Base-by-base conservation (phyloP, 495 filamentous ascomycete species). In the Aspergillus homomorphus region DNA sequence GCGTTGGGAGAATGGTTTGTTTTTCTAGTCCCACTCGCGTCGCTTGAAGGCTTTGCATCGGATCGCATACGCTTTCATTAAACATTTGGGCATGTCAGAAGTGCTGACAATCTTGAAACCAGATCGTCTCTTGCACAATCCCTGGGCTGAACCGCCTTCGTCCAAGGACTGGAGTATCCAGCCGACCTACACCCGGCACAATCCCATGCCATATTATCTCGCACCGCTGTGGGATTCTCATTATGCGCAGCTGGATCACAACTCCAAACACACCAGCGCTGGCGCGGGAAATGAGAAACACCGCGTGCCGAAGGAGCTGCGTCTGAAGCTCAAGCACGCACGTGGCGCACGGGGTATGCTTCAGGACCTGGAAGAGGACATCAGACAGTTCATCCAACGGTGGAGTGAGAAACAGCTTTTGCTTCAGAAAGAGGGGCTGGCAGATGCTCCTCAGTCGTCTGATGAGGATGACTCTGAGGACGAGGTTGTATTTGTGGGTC, bases 1-100 rank as follows among this genome's bases (percentile, higher is more conserved):
- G 66, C 81, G 92, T 43, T 97, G 92, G 91, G 94, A 98, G 77
- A 98, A 98, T 71, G 92, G 92, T 96, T 82, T 63, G 77, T 69
- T 45, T 46, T 54, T 41, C 54, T 7, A 38, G 15, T 38, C 10
- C 4, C 33, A 38, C 4, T 12, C 15, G 26, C 33, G 15, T n/a
- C n/a, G n/a, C n/a, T 38, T 38, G 33, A 12, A 14, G 6, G 33
- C 10, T 12, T 14, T 12, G 33, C 33, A 38, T 2, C 15, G 15
- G 12, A 38, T 43, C 30, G 23, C 42, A 44, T 23, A 12, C 15
- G 19, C n/a, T 23, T 4, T 1, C 41, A 24, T 26, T 7, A 10
- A 38, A 12, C 12, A 10, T 10, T 5, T 38, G 18, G 41, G 5
- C 44, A 50, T 24, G 41, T 38, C 33, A 38, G 48, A 54, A 19